Base-by-base conservation (phyloP, 2,329 filamentous ascomycete species). In the Drechslerella coelobrocha region DNA sequence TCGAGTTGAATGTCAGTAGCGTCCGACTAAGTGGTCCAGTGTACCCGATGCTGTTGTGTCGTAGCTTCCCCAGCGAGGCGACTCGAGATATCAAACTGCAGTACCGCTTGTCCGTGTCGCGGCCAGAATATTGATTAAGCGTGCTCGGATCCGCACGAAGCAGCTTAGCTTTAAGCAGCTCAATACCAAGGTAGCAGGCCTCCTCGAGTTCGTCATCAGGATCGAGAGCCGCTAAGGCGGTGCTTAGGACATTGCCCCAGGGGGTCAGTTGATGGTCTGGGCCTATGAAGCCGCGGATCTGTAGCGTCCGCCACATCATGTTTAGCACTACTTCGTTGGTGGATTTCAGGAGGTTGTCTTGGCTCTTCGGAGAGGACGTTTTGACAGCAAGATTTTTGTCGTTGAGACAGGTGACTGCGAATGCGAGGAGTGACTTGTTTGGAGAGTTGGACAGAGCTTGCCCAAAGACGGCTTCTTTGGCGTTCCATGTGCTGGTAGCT, bases 11-110 rank as follows among this genome's bases (percentile, higher is more conserved):
- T 24, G 87, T 88, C 43, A 99, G 83, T 56, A 97, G 83, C 74
- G 93, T 92, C 79, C 94, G 89, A 82, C 92, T 96, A 0, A 99
- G 84, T 0, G 94, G 93, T 0, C 94, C 94, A 1, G 93, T 97
- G 79, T 97, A 99, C 27, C 94, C 94, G 75, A 93, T 92, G 2
- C 85, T 84, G 75, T 90, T 85, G 78, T 99, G 94, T 29, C 88
- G 86, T 72, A 97, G 83, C 76, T 89, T 91, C 55, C 92, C 85
- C 65, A 97, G 82, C 57, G 90, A 92, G 12, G 92, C 90, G 72
- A 92, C 89, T 39, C 94, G 89, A 74, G 92, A 94, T 75, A 97
- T 87, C 47, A 99, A 84, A 61, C 94, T 84, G 47, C 92, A 87
- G 76, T 88, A 89, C 29, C 85, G 83, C 78, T 90, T 91, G 74